Base-by-base conservation (phyloP, 805 yeast species). In the Cyberlindnera samutprakarnensis region DNA sequence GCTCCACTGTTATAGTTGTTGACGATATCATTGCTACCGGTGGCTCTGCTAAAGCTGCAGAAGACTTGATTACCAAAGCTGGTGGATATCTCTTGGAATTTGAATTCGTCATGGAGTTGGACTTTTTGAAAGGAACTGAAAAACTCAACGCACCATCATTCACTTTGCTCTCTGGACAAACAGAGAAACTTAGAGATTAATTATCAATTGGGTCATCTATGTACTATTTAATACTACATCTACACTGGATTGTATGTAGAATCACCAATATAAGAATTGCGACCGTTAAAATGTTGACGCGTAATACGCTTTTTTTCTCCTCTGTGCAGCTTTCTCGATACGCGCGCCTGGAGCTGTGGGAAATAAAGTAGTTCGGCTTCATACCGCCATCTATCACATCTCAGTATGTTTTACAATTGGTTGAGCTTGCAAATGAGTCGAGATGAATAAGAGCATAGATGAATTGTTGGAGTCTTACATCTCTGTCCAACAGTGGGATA, bases 21-120 rank as follows among this genome's bases (percentile, higher is more conserved):
- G 99, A 92, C 60, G 99, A 92, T 54, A 87, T 92, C 50, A 81
- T 92, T 56, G 98, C 98, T 30, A 92, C 98, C 23, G 97, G 97
- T 41, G 99, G 99, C 24, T 81, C 94, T 47, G 98, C 98, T 17
- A 62, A 64, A 35, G 96, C 94, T 38, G 97, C 97, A 25, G 96
- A 95, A 38, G 80, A 85, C 52, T 70, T 92, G 43, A 81, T 86
- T 31, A 53, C 55, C 44, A 62, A 70, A 57, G 68, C 78, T 39
- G 76, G 78, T 35, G 95, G 79, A 39, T 71, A 78, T 38, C 70
- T 88, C 33, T 56, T 79, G 32, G 95, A 87, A 61, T 92, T 76
- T 58, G 64, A 80, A 43, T 92, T 92, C 54, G 85, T 92, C 28
- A 76, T 92, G 84, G 98, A 92, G 64, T 76, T 92, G 51, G 90